phyloP scores from a whole-genome alignment of 2,329 filamentous ascomycete genomes.

The Nannizziopsis barbatae region DNA sequence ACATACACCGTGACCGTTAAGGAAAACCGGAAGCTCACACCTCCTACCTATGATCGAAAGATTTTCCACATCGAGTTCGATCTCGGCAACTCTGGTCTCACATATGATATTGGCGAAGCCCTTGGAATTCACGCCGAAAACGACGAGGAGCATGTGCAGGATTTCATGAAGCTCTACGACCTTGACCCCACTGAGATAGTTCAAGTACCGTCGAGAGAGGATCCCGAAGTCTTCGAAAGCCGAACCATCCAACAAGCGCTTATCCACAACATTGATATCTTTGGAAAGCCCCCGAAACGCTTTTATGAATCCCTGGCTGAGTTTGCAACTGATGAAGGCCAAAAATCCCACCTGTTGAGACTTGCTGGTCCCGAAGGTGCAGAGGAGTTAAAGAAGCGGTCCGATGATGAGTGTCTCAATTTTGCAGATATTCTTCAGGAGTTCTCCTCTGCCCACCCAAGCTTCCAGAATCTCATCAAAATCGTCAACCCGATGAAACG shows the following conservation, averaged over 20 bases:
- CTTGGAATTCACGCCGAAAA: conserved; percentile 95
- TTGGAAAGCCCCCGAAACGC: conserved; percentile 89
- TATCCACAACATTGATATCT: conserved; percentile 87
- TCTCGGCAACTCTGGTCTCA: conserved; percentile 78
- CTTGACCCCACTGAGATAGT: conserved; percentile 73
- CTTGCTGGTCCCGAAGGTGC: conserved; percentile 70
- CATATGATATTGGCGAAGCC: conserved; percentile 93
- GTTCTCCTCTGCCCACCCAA: conserved; percentile 77
- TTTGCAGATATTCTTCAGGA: conserved; percentile 84
- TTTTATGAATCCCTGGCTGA: conserved; percentile 92
- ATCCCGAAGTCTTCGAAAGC: conserved; percentile 62
- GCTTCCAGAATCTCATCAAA: conserved; percentile 75
- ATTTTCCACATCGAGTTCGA: conserved; percentile 99
- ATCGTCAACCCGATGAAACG: conserved; percentile 90
- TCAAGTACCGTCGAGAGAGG: conserved; percentile 80
- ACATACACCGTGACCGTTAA: conserved; percentile 82
- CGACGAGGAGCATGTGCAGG: conserved; percentile 61
- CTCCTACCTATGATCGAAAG: conserved; percentile 82
- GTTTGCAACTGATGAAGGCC: conserved; percentile 68
- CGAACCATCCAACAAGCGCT: conserved; percentile 89
- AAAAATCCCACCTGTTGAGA: conserved; percentile 67
- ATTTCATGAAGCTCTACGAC: conserved; percentile 85
- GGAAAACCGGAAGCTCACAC: conserved; percentile 90
- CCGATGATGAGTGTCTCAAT: conserved; percentile 82
- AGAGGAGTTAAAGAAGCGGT: conserved; percentile 80